Base-by-base conservation (phyloP, 192 early-diverging fungal species). In the Coemansia sp. region DNA sequence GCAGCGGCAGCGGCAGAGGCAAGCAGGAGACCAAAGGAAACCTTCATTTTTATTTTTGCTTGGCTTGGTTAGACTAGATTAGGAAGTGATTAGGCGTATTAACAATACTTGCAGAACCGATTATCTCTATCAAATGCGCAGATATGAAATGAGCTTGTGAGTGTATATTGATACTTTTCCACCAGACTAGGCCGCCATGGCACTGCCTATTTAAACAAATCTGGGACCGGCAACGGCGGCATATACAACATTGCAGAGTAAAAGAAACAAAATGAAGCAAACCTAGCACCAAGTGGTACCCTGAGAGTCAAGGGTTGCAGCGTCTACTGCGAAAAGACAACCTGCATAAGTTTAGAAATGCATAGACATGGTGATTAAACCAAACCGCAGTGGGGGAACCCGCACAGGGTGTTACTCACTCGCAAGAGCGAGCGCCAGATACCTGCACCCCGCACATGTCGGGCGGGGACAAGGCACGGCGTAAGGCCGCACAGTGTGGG, bases 11-110 rank as follows among this genome's bases (percentile, higher is more conserved):
- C 55, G 35, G 56, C 63, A 50, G 69, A 62, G 29, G 67, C 67
- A 56, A 69, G 38, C 57, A 76, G 66, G 25, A 69, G 33, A 27
- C 73, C 73, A 60, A 76, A 62, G 29, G 73, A 68, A 43, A 65
- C 73, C 73, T 76, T 76, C 73, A 76, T 76, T 55, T n/a, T 68
- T 68, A 2, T 16, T 22, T 44, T 5, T 16, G 8, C 19, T 6
- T 44, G 42, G 42, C 4, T 31, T 8, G 30, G 30, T 31, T n/a
- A n/a, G n/a, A n/a, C n/a, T n/a, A n/a, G n/a, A n/a, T n/a, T 47
- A 23, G 4, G 24, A 49, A 27, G 11, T 18, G 27, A 1, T 28
- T 21, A 19, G 18, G 51, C 18, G 28, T 53, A 53, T 29, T 32
- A 32, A 9, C 30, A 12, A 10, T 21, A 53, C 3, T 50, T 35